Evolutionary conservation across 805 yeast genomes (phyloP).

Genomic region (Candida stauntonica): DNA sequence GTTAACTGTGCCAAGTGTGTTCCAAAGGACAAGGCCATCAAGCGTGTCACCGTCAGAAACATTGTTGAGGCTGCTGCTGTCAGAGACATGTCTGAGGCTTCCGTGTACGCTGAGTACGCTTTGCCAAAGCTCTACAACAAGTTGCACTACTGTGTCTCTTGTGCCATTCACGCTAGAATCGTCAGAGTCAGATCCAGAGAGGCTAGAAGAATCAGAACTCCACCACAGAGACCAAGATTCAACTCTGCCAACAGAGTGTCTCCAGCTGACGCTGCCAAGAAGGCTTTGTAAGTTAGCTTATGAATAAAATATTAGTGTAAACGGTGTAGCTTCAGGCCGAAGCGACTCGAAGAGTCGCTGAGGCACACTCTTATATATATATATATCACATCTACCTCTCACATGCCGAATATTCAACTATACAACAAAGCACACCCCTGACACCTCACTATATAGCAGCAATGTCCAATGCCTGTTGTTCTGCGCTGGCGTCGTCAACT

Average conservation of each 20-base stretch:
- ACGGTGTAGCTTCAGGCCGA: too few relatives aligned
- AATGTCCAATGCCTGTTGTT: constrained; percentile 6
- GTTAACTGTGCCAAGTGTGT: constrained; percentile 99
- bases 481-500: constrained; percentile 6
- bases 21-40: constrained; percentile 99
- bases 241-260: constrained; percentile 92
- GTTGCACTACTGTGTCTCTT: constrained; percentile 99
- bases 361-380: too few relatives aligned
- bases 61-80: constrained; percentile 99
- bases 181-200: constrained; percentile 99
- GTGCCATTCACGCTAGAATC: constrained; percentile 99
- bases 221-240: constrained; percentile 99
- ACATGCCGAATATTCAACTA: too few relatives aligned
- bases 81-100: constrained; percentile 99
- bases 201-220: constrained; percentile 98
- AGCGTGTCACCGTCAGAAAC: constrained; percentile 99
- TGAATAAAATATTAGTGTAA: not conserved
- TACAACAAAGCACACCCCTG: not conserved
- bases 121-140: constrained; percentile 99
- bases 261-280: constrained; percentile 97
- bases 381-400: too few relatives aligned
- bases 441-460: constrained; percentile 1
- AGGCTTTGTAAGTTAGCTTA: constrained; percentile 51
- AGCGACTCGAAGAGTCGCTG: too few relatives aligned
- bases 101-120: constrained; percentile 98